Percentiles rank a stretch among this genome's conserved stretches.
Conservation (phyloP, 208 protist species). For the Trypanosoma scelopori region DNA sequence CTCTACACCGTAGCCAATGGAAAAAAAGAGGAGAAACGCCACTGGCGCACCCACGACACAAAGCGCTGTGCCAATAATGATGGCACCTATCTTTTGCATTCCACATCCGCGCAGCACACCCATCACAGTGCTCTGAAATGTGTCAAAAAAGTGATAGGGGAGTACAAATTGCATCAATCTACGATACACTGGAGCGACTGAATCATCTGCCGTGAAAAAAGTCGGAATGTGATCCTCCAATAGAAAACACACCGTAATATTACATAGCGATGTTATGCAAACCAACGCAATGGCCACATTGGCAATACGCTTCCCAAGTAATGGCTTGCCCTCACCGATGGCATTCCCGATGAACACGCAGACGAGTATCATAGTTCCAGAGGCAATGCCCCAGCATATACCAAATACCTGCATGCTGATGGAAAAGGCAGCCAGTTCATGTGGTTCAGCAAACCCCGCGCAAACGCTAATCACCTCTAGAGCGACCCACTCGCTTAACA, state of each 20-base stretch:
- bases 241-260: slow-evolving; percentile 46
- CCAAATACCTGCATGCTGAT: slow-evolving; percentile 81
- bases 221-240: slow-evolving; percentile 57
- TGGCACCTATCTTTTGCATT: slow-evolving; percentile 65
- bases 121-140: slow-evolving; percentile 83
- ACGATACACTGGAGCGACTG: slow-evolving; percentile 33
- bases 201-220: slow-evolving; percentile 55
- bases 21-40: slow-evolving; percentile 77
- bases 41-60: slow-evolving; percentile 65
- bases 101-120: slow-evolving; percentile 73
- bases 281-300: slow-evolving; percentile 62
- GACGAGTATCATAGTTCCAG: slow-evolving; percentile 69
- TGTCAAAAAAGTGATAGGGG: slow-evolving; percentile 82
- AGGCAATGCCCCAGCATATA: slow-evolving; percentile 69
- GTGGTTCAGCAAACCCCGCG: slow-evolving; percentile 51
- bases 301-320: slow-evolving; percentile 61
- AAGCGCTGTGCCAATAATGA: slow-evolving; percentile 62
- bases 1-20: slow-evolving; percentile 65
- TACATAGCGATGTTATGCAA: slow-evolving; percentile 37
- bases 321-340: slow-evolving; percentile 65
- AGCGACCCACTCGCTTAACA: slow-evolving; percentile 85
- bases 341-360: slow-evolving; percentile 84
- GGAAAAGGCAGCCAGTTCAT: slow-evolving; percentile 75
- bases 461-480: slow-evolving; percentile 75
- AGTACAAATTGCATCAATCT: slow-evolving; percentile 43